Percentiles rank a stretch among this genome's conserved stretches.
Conservation (phyloP, 2,329 filamentous ascomycete species). For the Colletotrichum musae region DNA sequence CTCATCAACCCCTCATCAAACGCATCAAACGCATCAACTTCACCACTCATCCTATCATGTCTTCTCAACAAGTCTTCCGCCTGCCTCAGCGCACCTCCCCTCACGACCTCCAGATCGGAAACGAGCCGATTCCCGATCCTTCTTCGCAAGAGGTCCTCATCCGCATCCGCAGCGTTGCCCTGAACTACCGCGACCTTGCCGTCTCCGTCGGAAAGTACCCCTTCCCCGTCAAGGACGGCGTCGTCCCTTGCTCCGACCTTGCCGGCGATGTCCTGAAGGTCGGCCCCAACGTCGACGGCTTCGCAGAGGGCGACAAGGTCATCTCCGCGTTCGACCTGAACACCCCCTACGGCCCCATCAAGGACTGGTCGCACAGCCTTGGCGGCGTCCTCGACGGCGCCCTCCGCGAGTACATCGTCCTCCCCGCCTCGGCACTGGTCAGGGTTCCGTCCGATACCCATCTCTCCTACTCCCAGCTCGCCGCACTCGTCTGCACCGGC, state of each 20-base stretch:
- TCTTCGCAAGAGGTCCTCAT: constrained; percentile 49
- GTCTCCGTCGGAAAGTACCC: constrained; percentile 50
- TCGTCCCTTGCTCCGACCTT: constrained; percentile 54
- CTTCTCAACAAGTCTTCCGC: constrained; percentile 28
- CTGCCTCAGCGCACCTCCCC: constrained; percentile 35
- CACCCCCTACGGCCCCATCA: constrained; percentile 47
- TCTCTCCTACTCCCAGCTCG: constrained; percentile 53
- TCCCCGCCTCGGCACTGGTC: constrained; percentile 56
- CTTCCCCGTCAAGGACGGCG: constrained; percentile 48
- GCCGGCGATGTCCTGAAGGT: constrained; percentile 52
- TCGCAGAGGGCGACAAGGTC: constrained; percentile 52
- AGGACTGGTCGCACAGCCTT: constrained; percentile 43
- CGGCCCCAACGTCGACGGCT: constrained; percentile 45
- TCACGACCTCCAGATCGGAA: constrained; percentile 44
- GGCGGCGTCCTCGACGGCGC: constrained; percentile 55
- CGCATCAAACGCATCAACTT: background rate
- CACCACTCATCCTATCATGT: background rate
- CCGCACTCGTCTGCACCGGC: constrained; percentile 59
- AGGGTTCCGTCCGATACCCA: constrained; percentile 54
- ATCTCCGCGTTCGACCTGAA: constrained; percentile 45
- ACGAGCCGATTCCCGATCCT: constrained; percentile 46
- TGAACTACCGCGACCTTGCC: constrained; percentile 54
- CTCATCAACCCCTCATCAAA: background rate
- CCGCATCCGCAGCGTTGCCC: constrained; percentile 47
- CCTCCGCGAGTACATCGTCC: constrained; percentile 57